Evolutionary conservation across 257 asterid species (phyloP).

Genomic region (Solanum pinnatisectum): DNA sequence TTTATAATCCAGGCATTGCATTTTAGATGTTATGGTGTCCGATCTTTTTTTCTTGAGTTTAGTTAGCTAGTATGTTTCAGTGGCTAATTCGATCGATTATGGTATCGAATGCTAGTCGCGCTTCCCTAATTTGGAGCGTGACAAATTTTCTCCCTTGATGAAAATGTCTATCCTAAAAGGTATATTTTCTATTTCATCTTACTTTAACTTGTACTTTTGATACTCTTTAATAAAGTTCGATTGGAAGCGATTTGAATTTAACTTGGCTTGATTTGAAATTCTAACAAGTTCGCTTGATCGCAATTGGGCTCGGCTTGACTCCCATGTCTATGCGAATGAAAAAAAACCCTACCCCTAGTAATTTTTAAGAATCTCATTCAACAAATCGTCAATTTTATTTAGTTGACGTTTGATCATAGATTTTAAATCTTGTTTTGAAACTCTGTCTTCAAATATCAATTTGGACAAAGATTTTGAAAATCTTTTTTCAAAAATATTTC

Average conservation of each 20-base stretch:
- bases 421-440: not conserved
- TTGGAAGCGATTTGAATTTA: not conserved
- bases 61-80: too few species aligned
- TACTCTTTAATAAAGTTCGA: not conserved
- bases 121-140: too few species aligned
- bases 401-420: too few species aligned
- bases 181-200: not conserved
- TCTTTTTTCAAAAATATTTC: too few species aligned
- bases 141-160: conserved; percentile 42
- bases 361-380: not conserved
- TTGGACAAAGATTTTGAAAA: not conserved
- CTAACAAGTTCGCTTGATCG: too few species aligned
- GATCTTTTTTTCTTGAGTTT: too few species aligned
- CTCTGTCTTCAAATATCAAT: not conserved
- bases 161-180: conserved; percentile 84
- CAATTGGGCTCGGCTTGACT: too few species aligned
- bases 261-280: too few species aligned
- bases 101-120: not conserved
- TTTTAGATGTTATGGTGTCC: too few species aligned
- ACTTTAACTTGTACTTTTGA: not conserved
- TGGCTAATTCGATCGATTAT: conserved; percentile 11
- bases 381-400: not conserved
- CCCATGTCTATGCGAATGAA: not conserved
- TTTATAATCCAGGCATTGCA: too few species aligned
- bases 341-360: too few species aligned